Percentiles rank a stretch among this genome's conserved stretches.
Evolutionary conservation across 2,329 filamentous ascomycete genomes (phyloP).

Genomic region (Monilinia fructicola): DNA sequence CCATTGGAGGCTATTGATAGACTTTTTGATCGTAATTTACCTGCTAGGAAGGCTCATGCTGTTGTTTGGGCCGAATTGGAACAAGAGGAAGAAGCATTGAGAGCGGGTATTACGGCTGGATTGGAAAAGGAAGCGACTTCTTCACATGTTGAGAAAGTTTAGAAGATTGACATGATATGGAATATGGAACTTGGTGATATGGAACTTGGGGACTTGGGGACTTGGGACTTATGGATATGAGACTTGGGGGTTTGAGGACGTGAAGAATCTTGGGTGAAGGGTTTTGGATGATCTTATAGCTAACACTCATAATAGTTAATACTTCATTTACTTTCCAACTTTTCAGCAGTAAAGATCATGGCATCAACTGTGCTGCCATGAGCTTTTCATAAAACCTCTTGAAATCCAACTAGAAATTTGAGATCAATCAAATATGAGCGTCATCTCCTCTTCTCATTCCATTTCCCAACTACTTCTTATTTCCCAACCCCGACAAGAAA

Average conservation of each 20-base stretch:
- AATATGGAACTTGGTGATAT: no score
- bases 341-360: no score
- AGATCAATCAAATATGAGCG: neutral
- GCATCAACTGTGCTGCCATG: no score
- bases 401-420: neutral
- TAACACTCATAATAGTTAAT: no score
- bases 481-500: neutral
- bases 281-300: no score
- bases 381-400: no score
- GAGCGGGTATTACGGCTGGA: conserved; percentile 28
- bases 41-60: conserved; percentile 32
- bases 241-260: no score
- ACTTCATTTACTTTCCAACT: no score
- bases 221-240: no score
- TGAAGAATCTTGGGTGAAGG: no score
- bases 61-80: conserved; percentile 35
- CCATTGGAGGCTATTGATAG: conserved; percentile 65
- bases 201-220: no score
- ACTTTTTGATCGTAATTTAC: conserved; percentile 49
- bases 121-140: conserved; percentile 24
- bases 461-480: neutral
- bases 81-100: conserved; percentile 32
- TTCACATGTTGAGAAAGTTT: conserved; percentile 4
- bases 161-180: neutral
- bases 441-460: neutral